phyloP scores from a whole-genome alignment of 2,329 filamentous ascomycete genomes.

The Cladosporium sp. region DNA sequence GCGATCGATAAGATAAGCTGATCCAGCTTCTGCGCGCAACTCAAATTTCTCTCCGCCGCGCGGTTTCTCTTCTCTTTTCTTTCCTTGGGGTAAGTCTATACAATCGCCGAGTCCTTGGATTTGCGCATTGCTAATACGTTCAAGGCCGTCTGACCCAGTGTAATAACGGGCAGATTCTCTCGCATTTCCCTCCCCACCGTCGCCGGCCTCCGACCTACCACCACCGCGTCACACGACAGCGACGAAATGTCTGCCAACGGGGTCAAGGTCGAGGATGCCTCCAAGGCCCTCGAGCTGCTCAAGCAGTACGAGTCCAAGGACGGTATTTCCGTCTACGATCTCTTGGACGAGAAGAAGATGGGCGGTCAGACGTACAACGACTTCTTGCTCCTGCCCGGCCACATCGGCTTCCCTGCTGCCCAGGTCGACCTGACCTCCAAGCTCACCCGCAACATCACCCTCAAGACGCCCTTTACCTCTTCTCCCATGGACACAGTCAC shows the following conservation, averaged over 20 bases:
- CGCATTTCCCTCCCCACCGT: not conserved
- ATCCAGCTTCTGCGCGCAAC: not conserved
- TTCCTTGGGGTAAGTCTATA: constrained; percentile 43
- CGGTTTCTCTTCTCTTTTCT: constrained; percentile 29
- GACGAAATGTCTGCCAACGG: constrained; percentile 14
- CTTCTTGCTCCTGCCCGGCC: constrained; percentile 92
- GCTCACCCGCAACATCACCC: constrained; percentile 86
- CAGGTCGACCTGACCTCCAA: constrained; percentile 83
- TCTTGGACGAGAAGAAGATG: constrained; percentile 85
- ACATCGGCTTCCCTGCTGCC: constrained; percentile 94
- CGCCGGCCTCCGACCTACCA: not conserved
- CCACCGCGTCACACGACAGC: not conserved
- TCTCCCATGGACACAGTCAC: constrained; percentile 99
- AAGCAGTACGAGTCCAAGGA: constrained; percentile 69
- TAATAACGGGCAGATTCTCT: not conserved
- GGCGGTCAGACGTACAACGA: constrained; percentile 98
- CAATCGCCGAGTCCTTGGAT: constrained; percentile 23
- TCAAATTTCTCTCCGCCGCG: constrained; percentile 4
- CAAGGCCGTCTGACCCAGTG: constrained; percentile 40
- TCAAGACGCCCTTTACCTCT: constrained; percentile 95
- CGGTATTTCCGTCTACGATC: constrained; percentile 77
- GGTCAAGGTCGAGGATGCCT: constrained; percentile 18
- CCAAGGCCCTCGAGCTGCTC: constrained; percentile 66
- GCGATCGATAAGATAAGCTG: constrained; percentile 7
- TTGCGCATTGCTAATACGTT: constrained; percentile 57